phyloP scores from a whole-genome alignment of 23 red algal genomes.

The Gracilaria gracilis region DNA sequence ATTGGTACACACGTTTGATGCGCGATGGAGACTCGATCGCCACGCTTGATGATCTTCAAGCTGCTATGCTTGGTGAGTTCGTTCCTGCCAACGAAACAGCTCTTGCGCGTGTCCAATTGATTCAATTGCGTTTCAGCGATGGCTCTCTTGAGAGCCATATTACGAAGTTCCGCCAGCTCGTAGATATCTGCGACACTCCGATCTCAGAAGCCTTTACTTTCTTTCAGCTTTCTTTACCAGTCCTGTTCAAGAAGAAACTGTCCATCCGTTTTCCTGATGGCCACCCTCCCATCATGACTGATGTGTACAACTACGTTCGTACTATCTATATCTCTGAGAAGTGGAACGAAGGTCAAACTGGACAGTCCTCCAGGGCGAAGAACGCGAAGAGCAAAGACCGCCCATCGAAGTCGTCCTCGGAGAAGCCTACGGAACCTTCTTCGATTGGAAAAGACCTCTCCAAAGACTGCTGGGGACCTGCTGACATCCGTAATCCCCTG shows the following conservation, averaged over 20 bases:
- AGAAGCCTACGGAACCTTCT: background rate
- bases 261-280: background rate
- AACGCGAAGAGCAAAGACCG: background rate
- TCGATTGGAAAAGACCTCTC: background rate
- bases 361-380: background rate
- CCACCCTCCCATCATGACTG: background rate
- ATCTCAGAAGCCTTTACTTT: background rate
- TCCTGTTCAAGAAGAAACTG: background rate
- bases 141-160: conserved; percentile 4
- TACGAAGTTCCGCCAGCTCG: background rate
- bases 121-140: background rate
- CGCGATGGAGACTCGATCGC: background rate
- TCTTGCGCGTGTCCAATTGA: background rate
- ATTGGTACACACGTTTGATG: background rate
- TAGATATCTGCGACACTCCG: background rate
- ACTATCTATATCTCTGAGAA: conserved; percentile 3
- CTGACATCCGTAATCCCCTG: background rate
- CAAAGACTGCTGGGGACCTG: background rate
- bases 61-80: background rate
- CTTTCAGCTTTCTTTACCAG: background rate
- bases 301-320: background rate
- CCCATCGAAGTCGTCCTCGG: background rate
- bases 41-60: background rate
- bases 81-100: background rate
- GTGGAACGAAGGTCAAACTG: background rate